Evolutionary conservation across 75 land plant genomes (phyloP).

Genomic region (Chamaecyparis obtusa): DNA sequence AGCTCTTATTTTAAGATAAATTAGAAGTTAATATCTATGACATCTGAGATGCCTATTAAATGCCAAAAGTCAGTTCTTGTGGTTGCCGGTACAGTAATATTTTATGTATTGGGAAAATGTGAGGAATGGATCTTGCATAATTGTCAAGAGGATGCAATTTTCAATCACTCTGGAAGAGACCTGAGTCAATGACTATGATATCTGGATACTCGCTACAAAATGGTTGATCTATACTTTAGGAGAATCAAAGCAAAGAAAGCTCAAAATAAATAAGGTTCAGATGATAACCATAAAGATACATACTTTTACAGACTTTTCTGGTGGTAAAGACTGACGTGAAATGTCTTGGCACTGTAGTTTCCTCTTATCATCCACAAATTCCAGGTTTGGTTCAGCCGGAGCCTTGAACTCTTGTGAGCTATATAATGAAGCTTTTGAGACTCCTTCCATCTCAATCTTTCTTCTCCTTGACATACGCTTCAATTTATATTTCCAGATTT

Average conservation of each 20-base stretch:
- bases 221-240: not conserved
- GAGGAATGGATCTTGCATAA: not conserved
- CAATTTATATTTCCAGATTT: not conserved
- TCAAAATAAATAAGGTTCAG: not conserved
- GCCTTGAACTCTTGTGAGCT: not conserved
- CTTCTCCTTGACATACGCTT: not conserved
- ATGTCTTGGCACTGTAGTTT: not conserved
- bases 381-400: not conserved
- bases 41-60: not conserved
- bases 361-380: not conserved
- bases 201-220: not conserved
- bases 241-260: slow-evolving; percentile 2
- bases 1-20: not conserved
- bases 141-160: not conserved
- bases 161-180: not conserved
- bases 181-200: not conserved
- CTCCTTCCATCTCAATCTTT: not conserved
- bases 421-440: not conserved
- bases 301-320: not conserved
- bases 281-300: not conserved
- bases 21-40: not conserved
- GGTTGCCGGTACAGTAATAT: not conserved
- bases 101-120: not conserved
- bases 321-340: not conserved
- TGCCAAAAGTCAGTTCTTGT: not conserved